Evolutionary conservation across 2,329 filamentous ascomycete genomes (phyloP), one percentile per base, ranked within the genome.

Genomic region (Colletotrichum sidae): DNA sequence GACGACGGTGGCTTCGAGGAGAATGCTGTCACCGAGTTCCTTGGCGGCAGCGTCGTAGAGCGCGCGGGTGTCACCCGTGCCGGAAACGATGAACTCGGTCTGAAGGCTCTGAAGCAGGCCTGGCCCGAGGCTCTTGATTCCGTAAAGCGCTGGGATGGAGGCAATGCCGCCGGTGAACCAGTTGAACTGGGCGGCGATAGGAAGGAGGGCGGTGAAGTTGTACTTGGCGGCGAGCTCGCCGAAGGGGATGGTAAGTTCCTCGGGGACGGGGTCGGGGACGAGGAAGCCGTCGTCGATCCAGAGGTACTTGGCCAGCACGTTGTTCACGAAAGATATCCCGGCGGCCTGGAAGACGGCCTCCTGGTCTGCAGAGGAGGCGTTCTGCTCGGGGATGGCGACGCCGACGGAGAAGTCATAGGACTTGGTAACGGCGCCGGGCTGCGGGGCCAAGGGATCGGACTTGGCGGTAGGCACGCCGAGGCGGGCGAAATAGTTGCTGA

Each of bases 141-240:
- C 70, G 65, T 82, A 81, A 6, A 83, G 51, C 1, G 77, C 74
- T 4, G 79, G 77, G 34, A 76, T 68, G 2, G 72, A 70, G 11
- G 80, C 70, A 11, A 80, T 67, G 54, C 82, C 77, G 2, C 79
- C 81, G 1, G 78, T 67, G n/a, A 77, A 80, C 53, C 78, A 74
- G 34, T 75, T 72, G 53, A 75, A 78, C 6, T 61, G 62, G 58
- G 71, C 76, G 8, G 80, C 72, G n/a, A 74, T 65, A 8, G 70
- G 70, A 0, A 81, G 72, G 0, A 78, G 68, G 13, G 73, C 74
- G 17, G 74, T 69, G 6, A 86, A 70, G 34, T 73, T 68, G 67
- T 83, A 76, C 66, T 83, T 81, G 15, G 74, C 69, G 7, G 80
- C 71, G 55, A 83, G 82, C 8, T 81, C 73, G 1, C 78, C 75